Percentiles rank a stretch among this genome's conserved stretches.
Evolutionary conservation across 108 stramenopile species (phyloP).

Genomic region (Stephanodiscus triporus): DNA sequence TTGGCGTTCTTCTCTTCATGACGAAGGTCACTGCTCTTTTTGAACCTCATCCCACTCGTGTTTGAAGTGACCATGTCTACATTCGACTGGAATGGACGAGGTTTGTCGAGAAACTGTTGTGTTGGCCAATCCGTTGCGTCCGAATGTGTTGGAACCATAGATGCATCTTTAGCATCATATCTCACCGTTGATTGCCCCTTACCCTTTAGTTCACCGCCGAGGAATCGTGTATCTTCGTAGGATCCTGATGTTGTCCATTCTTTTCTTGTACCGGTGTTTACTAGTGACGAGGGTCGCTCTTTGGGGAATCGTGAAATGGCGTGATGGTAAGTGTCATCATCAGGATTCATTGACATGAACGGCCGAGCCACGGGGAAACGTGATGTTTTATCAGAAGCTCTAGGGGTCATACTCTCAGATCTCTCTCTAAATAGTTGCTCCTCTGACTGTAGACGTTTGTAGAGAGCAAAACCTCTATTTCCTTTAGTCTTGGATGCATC

Average conservation of each 20-base stretch:
- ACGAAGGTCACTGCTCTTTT: slow-evolving; percentile 1
- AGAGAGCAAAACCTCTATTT: not conserved
- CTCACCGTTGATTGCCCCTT: not conserved
- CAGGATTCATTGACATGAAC: not conserved
- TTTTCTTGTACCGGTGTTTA: not conserved
- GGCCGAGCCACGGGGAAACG: slow-evolving; percentile 12
- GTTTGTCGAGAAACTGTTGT: slow-evolving; percentile 11
- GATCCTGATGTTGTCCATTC: slow-evolving; percentile 4
- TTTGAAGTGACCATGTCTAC: slow-evolving; percentile 1
- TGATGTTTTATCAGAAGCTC: not conserved
- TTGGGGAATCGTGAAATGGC: not conserved
- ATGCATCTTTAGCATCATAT: not conserved
- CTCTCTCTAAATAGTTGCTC: not conserved
- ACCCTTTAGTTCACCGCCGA: not conserved
- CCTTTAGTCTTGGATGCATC: not conserved
- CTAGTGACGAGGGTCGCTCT: not conserved
- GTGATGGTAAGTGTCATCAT: not conserved
- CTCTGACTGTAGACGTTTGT: not conserved
- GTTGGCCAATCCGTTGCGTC: not conserved
- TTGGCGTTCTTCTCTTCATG: slow-evolving; percentile 5
- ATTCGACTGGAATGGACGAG: slow-evolving; percentile 6
- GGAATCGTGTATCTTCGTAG: not conserved
- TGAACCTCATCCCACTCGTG: slow-evolving; percentile 6
- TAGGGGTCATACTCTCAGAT: not conserved
- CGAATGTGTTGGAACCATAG: not conserved